Evolutionary conservation across 495 filamentous ascomycete species (phyloP).

Genomic region (Penicillium herquei): DNA sequence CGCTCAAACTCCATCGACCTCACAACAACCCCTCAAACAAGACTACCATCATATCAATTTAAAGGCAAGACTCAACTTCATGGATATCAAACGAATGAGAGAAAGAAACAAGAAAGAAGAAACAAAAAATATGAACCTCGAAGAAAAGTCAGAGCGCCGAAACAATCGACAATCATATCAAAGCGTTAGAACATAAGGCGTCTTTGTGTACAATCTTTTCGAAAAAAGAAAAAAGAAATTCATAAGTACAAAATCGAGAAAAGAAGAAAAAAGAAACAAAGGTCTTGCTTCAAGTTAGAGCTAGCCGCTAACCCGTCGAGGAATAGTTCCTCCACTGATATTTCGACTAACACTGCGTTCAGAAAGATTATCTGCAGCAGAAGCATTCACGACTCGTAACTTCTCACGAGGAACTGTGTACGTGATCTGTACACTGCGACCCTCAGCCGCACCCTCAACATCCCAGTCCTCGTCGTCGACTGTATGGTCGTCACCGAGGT

Average conservation of each 20-base stretch:
- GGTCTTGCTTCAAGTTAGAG: neutral
- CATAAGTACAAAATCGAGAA: constrained; percentile 3
- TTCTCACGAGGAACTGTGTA: constrained; percentile 87
- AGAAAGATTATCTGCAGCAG: constrained; percentile 33
- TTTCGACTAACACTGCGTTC: constrained; percentile 30
- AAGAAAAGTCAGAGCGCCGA: constrained; percentile 1
- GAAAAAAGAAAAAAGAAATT: constrained; percentile 8
- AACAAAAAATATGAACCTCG: constrained; percentile 4
- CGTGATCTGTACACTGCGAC: constrained; percentile 83
- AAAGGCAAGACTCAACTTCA: constrained; percentile 1
- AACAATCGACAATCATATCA: constrained; percentile 10
- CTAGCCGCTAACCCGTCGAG: constrained; percentile 15
- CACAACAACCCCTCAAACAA: neutral
- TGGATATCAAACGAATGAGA: constrained; percentile 18
- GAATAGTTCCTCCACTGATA: constrained; percentile 9
- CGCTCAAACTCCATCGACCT: neutral
- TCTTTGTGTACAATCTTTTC: constrained; percentile 14
- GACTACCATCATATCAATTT: neutral
- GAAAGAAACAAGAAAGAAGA: constrained; percentile 1
- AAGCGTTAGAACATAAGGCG: constrained; percentile 13
- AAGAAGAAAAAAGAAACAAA: neutral
- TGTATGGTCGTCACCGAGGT: constrained; percentile 23
- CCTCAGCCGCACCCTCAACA: constrained; percentile 77
- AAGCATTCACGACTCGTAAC: constrained; percentile 80
- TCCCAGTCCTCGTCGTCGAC: constrained; percentile 72